phyloP scores from a whole-genome alignment of 2,329 filamentous ascomycete genomes.

The Orbilia blumenaviensis region DNA sequence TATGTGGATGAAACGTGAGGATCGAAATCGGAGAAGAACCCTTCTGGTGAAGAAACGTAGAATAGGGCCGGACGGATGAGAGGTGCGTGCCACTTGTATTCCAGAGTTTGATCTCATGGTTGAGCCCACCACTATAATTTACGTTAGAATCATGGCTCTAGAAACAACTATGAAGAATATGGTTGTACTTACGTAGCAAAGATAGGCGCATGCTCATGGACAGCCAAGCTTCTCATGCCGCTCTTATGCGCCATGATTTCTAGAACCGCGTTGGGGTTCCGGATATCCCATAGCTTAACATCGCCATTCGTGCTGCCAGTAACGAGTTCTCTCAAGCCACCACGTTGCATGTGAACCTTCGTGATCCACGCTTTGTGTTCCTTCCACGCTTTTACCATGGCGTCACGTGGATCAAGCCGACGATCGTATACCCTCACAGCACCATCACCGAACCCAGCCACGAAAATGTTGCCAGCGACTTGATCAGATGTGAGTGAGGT shows the following conservation, averaged over 20 bases:
- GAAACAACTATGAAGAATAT: constrained; percentile 36
- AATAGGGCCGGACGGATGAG: constrained; percentile 87
- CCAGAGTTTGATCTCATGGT: constrained; percentile 89
- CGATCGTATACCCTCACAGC: constrained; percentile 94
- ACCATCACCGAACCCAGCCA: constrained; percentile 95
- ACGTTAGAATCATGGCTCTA: constrained; percentile 57
- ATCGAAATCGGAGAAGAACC: constrained; percentile 83
- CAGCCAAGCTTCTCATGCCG: constrained; percentile 83
- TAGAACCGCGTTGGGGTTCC: constrained; percentile 80
- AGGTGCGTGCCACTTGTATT: constrained; percentile 84
- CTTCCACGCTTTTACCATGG: constrained; percentile 97
- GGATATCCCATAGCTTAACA: constrained; percentile 94
- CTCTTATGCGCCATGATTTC: constrained; percentile 78
- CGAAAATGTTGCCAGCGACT: constrained; percentile 95
- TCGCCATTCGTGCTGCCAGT: constrained; percentile 92
- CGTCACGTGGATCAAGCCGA: constrained; percentile 80
- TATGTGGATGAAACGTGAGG: constrained; percentile 94
- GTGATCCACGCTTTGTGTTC: constrained; percentile 96
- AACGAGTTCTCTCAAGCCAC: constrained; percentile 88
- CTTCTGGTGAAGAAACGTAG: constrained; percentile 83
- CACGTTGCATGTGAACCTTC: constrained; percentile 94
- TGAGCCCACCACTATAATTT: constrained; percentile 77
- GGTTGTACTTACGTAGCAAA: constrained; percentile 87
- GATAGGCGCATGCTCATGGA: constrained; percentile 95
- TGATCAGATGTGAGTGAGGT: constrained; percentile 96